Base-by-base conservation (phyloP, 257 asterid species). In the Euphrasia confusa region DNA sequence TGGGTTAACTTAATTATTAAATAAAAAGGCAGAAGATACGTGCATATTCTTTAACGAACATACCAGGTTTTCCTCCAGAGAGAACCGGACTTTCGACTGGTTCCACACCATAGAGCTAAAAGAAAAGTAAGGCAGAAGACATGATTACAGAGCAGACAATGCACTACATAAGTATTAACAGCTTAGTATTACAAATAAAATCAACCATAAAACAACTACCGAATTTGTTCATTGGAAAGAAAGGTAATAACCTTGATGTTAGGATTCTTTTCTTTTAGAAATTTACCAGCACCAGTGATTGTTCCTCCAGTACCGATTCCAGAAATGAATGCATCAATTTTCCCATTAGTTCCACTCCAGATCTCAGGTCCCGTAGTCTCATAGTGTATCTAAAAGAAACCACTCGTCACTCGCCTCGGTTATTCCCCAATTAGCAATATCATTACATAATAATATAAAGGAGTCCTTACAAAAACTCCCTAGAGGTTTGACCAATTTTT, bases 61-160 rank as follows among this genome's bases (percentile, higher is more conserved):
- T 65, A 90, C 97, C 96, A 65, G 97, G 97, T 68, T 83, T 87
- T 68, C 97, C 97, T 66, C 97, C 97, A 32, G 92, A 81, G 33
- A 90, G 88, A 59, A 90, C 61, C 35, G 95, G 65, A 73, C 97
- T 90, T 81, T 90, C 97, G 65, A 68, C 80, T 54, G 97, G 96
- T 66, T 90, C 97, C 18, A 89, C 74, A 5, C 83, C 99, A 68
- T 75, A 83, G 32, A 91, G 77, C 89, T 82, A 65, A 68, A 68
- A 68, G 5, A 61, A 40, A 37, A 37, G 42, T 37, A 37, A 37
- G 42, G 9, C 11, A 37, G 11, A 37, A 37, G 10, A 9, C 42
- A 37, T 37, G 42, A 37, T 37, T 37, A 37, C 11, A 7, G 42
- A 37, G 42, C 42, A 37, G 42, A 37, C 42, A 8, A 37, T 37